A percentile compares a stretch with the other conserved stretches of the same genome.
Evolutionary conservation across 2,329 filamentous ascomycete species (phyloP).

Genomic region (Plenodomus biglobosus): DNA sequence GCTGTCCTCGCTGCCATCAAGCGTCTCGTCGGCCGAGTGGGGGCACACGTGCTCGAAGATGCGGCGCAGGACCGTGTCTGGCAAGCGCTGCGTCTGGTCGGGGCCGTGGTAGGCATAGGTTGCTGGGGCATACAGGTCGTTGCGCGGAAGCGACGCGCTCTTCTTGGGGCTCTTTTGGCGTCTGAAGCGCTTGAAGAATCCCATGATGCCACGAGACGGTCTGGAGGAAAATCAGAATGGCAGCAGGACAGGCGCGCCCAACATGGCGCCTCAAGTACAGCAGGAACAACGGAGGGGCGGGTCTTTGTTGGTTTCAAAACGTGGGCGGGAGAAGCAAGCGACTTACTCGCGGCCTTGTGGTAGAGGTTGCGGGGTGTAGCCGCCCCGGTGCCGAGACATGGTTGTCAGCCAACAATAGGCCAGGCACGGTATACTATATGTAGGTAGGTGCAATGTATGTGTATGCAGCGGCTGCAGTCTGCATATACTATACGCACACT

Average conservation of each 20-base stretch:
- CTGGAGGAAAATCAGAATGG: conserved; percentile 22
- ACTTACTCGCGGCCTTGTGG: conserved; percentile 28
- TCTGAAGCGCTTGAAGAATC: conserved; percentile 54
- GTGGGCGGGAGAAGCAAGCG: conserved; percentile 10
- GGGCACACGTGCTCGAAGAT: conserved; percentile 85
- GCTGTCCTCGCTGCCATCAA: conserved; percentile 79
- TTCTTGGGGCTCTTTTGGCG: conserved; percentile 48
- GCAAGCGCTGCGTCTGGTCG: conserved; percentile 57
- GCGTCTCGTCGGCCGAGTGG: conserved; percentile 68
- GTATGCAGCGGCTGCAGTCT: conserved; percentile 5
- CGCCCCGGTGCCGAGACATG: conserved; percentile 33
- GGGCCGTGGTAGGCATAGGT: conserved; percentile 39
- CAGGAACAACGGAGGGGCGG: conserved; percentile 8
- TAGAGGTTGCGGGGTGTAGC: conserved; percentile 30
- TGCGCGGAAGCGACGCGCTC: conserved; percentile 34
- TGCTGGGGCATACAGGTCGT: conserved; percentile 32
- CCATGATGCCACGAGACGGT: conserved; percentile 47
- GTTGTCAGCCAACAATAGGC: conserved; percentile 12
- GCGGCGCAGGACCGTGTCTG: conserved; percentile 67
- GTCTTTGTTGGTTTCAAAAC: conserved; percentile 10
- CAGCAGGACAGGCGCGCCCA: conserved; percentile 14
- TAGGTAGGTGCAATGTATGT: neutral
- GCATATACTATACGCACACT: neutral
- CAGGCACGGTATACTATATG: too few relatives aligned
- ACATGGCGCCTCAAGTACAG: conserved; percentile 15